A percentile compares a stretch with the other conserved stretches of the same genome.
phyloP scores from a whole-genome alignment of 352 stramenopile genomes.

The Phytophthora citricola region DNA sequence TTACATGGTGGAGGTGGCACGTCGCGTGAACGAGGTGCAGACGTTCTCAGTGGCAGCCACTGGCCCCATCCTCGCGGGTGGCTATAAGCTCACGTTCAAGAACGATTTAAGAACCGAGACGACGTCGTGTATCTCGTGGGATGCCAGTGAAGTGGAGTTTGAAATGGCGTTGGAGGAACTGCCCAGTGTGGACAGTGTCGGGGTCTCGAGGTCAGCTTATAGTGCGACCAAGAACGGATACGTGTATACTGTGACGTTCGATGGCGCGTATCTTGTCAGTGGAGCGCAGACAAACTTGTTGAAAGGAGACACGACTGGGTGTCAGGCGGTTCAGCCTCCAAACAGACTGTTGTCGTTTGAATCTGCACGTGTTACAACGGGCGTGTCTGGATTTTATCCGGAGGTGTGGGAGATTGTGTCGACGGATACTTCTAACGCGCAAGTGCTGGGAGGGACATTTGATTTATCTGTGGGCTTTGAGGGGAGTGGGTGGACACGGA shows the following conservation, averaged over 20 bases:
- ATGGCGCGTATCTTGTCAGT: slow-evolving; percentile 65
- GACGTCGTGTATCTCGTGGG: slow-evolving; percentile 74
- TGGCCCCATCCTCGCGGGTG: slow-evolving; percentile 54
- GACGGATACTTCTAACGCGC: slow-evolving; percentile 30
- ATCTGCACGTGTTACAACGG: slow-evolving; percentile 44
- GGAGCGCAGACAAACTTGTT: slow-evolving; percentile 65
- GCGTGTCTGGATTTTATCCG: slow-evolving; percentile 55
- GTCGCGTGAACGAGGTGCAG: slow-evolving; percentile 74
- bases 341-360: slow-evolving; percentile 65
- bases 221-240: slow-evolving; percentile 58
- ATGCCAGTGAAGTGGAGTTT: slow-evolving; percentile 71
- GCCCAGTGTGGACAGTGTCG: slow-evolving; percentile 68
- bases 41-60: slow-evolving; percentile 69
- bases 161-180: slow-evolving; percentile 76
- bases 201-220: slow-evolving; percentile 59
- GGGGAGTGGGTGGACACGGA: slow-evolving; percentile 48
- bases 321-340: slow-evolving; percentile 42
- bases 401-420: slow-evolving; percentile 77
- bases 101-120: slow-evolving; percentile 40
- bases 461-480: slow-evolving; percentile 80
- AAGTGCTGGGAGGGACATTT: slow-evolving; percentile 64
- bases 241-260: slow-evolving; percentile 79
- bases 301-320: slow-evolving; percentile 45
- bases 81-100: slow-evolving; percentile 65
- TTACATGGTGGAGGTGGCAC: slow-evolving; percentile 81